phyloP scores from a whole-genome alignment of 2,329 filamentous ascomycete genomes.

The Atkinsonella texensis region DNA sequence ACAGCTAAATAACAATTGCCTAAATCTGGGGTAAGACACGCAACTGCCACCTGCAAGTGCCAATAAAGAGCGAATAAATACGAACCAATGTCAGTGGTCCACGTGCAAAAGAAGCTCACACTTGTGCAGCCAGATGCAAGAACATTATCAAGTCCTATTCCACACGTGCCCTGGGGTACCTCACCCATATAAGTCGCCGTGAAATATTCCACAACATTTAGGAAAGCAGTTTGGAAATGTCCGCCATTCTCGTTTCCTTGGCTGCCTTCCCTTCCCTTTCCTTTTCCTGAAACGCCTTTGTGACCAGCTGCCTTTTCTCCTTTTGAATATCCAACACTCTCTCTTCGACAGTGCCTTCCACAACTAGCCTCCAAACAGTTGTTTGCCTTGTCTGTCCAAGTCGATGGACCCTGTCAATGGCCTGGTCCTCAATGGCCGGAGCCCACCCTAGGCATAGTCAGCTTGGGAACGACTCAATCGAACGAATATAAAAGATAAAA shows the following conservation, averaged over 20 bases:
- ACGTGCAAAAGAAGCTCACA: too few species aligned
- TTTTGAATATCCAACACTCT: conserved; percentile 66
- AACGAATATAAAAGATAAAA: not conserved
- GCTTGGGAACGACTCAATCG: not conserved
- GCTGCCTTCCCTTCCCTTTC: conserved; percentile 34
- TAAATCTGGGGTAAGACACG: too few species aligned
- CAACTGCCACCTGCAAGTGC: too few species aligned
- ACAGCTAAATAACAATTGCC: too few species aligned
- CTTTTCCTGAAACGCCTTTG: conserved; percentile 68
- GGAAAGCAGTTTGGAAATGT: conserved; percentile 37
- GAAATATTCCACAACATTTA: conserved; percentile 5
- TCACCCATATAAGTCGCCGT: not conserved
- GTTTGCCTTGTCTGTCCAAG: conserved; percentile 71
- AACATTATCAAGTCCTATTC: too few species aligned
- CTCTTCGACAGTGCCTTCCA: conserved; percentile 73
- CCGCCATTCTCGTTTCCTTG: conserved; percentile 45
- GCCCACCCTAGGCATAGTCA: conserved; percentile 56
- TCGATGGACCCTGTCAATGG: conserved; percentile 76
- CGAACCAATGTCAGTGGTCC: too few species aligned
- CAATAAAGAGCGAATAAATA: too few species aligned
- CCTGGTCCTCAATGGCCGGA: conserved; percentile 85
- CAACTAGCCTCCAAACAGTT: conserved; percentile 69
- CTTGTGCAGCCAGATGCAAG: too few species aligned
- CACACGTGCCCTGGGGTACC: not conserved
- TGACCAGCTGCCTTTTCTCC: conserved; percentile 67